These are phyloP conservation scores for Mucor circinelloides DNA, from an alignment of 371 early-diverging fungal species.

Conservation along the genomic window DNA sequence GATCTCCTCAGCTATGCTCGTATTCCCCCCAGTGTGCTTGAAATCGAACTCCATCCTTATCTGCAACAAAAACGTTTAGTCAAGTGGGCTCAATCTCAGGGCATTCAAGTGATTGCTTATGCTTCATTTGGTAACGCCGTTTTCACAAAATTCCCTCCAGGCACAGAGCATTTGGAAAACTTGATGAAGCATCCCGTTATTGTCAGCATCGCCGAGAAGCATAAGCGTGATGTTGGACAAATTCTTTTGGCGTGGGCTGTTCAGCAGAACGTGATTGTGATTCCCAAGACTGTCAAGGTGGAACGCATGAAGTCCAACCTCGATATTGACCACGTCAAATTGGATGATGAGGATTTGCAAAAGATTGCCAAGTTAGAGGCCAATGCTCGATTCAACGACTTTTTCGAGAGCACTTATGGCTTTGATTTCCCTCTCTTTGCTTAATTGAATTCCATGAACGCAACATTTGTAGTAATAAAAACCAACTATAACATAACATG, in stretches of 20 bases:
- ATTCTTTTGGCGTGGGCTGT: constrained; percentile 60
- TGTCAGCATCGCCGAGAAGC: constrained; percentile 12
- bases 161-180: constrained; percentile 37
- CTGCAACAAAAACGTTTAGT: constrained; percentile 18
- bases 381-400: constrained; percentile 42
- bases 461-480: background rate
- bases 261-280: constrained; percentile 54
- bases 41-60: constrained; percentile 61
- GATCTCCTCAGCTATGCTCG: constrained; percentile 40
- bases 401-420: constrained; percentile 24
- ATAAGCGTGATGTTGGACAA: constrained; percentile 16
- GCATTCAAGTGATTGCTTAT: constrained; percentile 46
- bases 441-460: constrained; percentile 7
- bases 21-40: constrained; percentile 33
- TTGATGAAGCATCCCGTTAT: constrained; percentile 37
- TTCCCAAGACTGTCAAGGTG: constrained; percentile 64
- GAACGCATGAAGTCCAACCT: constrained; percentile 49
- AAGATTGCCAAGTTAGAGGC: constrained; percentile 29
- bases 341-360: constrained; percentile 33
- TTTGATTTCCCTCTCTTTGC: constrained; percentile 39
- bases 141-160: constrained; percentile 39
- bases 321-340: constrained; percentile 25
- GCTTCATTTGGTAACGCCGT: constrained; percentile 8
- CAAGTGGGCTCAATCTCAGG: constrained; percentile 1
- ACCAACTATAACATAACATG: background rate